Evolutionary conservation across 345 rosid genomes (phyloP), one percentile per base, ranked within the genome.

Genomic region (Crucihimalaya himalaica): DNA sequence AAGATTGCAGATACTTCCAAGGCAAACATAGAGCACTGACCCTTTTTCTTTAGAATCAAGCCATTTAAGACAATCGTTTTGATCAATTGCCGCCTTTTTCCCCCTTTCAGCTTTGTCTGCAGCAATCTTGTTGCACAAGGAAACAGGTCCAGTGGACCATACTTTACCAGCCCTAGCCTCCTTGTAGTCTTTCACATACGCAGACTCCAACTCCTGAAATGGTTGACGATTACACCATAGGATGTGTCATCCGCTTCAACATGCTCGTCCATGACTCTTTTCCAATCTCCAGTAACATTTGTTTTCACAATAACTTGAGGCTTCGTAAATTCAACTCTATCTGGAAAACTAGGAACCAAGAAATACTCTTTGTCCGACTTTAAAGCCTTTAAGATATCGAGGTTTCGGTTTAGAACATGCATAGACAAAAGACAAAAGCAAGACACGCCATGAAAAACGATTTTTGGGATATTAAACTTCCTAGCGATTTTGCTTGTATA

Each of bases 141-240:
- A 82, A 60, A 87, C 78, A 0, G 86, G 89, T 50, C 87, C 87
- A 10, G 83, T 31, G n/a, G 83, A 82, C 89, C 91, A 84, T 10
- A 70, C 75, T 40, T 78, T 81, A 0, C 66, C 75, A 2, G 47
- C 73, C 55, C 52, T 80, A 5, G 67, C 70, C 4, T 78, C 72
- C 4, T 40, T 66, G 63, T 76, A 86, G 43, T 59, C 78, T 58
- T 71, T 45, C 9, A 80, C 75, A 60, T 81, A 83, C 18, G 61
- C 70, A 1, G 74, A 15, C 48, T 84, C 88, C 13, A 79, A 5
- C 39, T 83, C 85, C 5, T 84, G 70, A 48, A 83, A 85, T 2
- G 83, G 48, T 85, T 85, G 7, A 83, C 48, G 0, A 87, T n/a
- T 1, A 76, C 78, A 11, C 91, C 87, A 40, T 75, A 70, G 0